phyloP scores from a whole-genome alignment of 1,284 basidiomycete species.

The Tilletia caries region DNA sequence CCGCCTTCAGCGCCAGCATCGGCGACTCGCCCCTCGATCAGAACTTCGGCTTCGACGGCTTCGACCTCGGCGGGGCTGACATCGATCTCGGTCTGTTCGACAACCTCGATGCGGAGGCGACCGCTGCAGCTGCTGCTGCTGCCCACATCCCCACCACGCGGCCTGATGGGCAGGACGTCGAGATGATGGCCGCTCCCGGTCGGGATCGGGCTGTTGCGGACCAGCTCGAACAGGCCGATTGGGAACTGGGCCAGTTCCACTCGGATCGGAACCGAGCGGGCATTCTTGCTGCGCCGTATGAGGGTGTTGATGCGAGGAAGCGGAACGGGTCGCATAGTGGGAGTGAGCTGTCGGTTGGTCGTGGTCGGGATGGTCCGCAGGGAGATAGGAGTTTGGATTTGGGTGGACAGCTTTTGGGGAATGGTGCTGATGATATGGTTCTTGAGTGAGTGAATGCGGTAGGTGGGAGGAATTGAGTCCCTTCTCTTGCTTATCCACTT shows the following conservation, averaged over 20 bases:
- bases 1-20: not conserved
- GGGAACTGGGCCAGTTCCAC: too few relatives aligned
- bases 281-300: too few relatives aligned
- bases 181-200: too few relatives aligned
- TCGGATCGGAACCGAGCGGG: too few relatives aligned
- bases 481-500: too few relatives aligned
- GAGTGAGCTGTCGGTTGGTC: not conserved
- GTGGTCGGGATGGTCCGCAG: not conserved
- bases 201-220: too few relatives aligned
- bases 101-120: not conserved
- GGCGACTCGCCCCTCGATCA: not conserved
- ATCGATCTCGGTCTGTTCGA: constrained; percentile 9
- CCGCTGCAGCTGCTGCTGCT: too few relatives aligned
- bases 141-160: not conserved
- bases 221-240: too few relatives aligned
- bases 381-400: not conserved
- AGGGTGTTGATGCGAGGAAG: not conserved
- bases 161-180: too few relatives aligned
- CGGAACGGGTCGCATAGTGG: not conserved
- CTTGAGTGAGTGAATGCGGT: constrained; percentile 3
- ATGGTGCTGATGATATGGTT: not conserved
- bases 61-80: not conserved
- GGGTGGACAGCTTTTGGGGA: not conserved
- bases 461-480: too few relatives aligned
- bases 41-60: not conserved